These are phyloP conservation scores for Pseudocercospora crystallina DNA, from an alignment of 2,329 filamentous ascomycete genomes.

Conservation along the genomic window DNA sequence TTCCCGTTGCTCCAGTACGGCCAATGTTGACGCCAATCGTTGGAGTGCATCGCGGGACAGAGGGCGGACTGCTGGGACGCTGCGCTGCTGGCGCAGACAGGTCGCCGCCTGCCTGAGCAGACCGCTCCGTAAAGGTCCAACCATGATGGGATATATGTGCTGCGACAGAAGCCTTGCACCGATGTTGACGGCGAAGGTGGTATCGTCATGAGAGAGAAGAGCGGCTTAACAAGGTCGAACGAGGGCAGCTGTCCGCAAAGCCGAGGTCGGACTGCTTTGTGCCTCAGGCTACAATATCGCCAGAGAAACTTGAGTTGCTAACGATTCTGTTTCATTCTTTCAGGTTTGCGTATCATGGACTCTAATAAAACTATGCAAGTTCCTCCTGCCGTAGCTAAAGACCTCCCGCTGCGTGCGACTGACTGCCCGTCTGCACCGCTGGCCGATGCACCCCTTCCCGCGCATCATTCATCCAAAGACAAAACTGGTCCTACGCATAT, in stretches of 20 bases:
- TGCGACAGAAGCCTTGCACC: background rate
- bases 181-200: background rate
- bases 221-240: too few relatives aligned
- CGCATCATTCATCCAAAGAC: too few relatives aligned
- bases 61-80: conserved; percentile 35
- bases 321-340: background rate
- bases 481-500: too few relatives aligned
- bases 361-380: conserved; percentile 2
- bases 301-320: background rate
- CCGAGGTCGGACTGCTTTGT: conserved; percentile 5
- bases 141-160: conserved; percentile 16
- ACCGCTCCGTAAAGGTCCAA: conserved; percentile 21
- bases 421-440: conserved; percentile 2
- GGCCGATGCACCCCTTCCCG: background rate
- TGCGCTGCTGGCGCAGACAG: conserved; percentile 33
- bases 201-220: background rate
- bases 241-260: background rate
- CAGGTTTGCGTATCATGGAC: conserved; percentile 1
- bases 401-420: conserved; percentile 5
- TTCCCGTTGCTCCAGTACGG: conserved; percentile 87
- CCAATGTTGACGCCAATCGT: conserved; percentile 80
- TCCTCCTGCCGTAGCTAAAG: background rate
- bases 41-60: conserved; percentile 56
- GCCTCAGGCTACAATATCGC: background rate
- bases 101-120: conserved; percentile 31